Evolutionary conservation across 2,329 filamentous ascomycete genomes (phyloP).

Genomic region (Colletotrichum graminicola): DNA sequence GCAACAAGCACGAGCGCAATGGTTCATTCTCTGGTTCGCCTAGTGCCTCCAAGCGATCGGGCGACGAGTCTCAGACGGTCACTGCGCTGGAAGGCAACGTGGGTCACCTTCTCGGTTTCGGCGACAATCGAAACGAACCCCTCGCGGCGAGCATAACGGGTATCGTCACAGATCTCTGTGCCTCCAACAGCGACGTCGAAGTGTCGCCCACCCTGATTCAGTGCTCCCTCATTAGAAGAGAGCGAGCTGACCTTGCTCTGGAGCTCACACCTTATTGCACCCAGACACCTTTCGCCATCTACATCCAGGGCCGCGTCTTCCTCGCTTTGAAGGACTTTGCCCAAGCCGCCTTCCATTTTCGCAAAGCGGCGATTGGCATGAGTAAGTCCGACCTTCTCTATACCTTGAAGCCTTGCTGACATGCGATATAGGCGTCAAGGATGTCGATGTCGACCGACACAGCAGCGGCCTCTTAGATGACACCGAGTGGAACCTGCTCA

Average conservation of each 20-base stretch:
- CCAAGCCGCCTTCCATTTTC: constrained; percentile 81
- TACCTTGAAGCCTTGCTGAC: constrained; percentile 46
- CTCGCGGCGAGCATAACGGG: constrained; percentile 73
- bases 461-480: constrained; percentile 79
- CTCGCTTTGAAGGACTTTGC: constrained; percentile 80
- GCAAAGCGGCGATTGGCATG: constrained; percentile 84
- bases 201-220: constrained; percentile 71
- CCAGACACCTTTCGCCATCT: constrained; percentile 75
- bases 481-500: constrained; percentile 76
- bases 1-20: constrained; percentile 55
- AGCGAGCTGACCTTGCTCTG: constrained; percentile 70
- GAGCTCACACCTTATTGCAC: constrained; percentile 69
- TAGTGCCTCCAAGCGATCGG: constrained; percentile 54
- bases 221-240: constrained; percentile 70
- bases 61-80: constrained; percentile 62
- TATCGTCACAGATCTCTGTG: constrained; percentile 75
- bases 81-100: constrained; percentile 72
- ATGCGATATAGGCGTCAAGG: constrained; percentile 56
- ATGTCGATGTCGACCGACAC: constrained; percentile 63
- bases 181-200: constrained; percentile 74
- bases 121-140: constrained; percentile 62
- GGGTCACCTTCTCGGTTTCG: constrained; percentile 73
- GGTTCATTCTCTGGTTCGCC: constrained; percentile 51
- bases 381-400: constrained; percentile 68
- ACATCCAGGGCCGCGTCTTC: constrained; percentile 85